Percentiles rank a stretch among this genome's conserved stretches.
Evolutionary conservation across 164 flowering plant species (phyloP).

Genomic region (Kingdonia uniflora): DNA sequence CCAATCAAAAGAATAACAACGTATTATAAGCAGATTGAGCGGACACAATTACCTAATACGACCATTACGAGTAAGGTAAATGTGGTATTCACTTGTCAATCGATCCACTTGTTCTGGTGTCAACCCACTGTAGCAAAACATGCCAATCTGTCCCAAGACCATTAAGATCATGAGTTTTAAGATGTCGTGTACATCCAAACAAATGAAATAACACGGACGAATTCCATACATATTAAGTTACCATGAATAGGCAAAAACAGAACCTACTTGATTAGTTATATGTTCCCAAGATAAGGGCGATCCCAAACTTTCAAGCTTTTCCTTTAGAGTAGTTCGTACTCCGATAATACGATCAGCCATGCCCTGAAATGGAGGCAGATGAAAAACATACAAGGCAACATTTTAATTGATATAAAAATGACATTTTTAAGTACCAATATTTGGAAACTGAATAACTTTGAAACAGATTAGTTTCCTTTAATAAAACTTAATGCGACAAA

Average conservation of each 20-base stretch:
- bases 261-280: slow-evolving; percentile 72
- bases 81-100: slow-evolving; percentile 71
- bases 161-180: neutral
- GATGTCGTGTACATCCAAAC: no score
- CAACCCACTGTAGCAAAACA: slow-evolving; percentile 96
- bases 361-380: slow-evolving; percentile 28
- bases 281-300: slow-evolving; percentile 92
- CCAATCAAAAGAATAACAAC: neutral
- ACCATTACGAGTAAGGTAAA: slow-evolving; percentile 94
- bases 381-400: neutral
- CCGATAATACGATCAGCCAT: slow-evolving; percentile 97
- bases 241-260: no score
- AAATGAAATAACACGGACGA: neutral
- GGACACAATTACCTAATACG: slow-evolving; percentile 61
- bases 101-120: slow-evolving; percentile 93
- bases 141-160: slow-evolving; percentile 58
- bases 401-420: no score
- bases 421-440: no score
- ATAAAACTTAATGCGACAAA: no score
- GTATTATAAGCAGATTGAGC: neutral
- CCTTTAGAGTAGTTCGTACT: slow-evolving; percentile 68
- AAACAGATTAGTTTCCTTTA: no score
- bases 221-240: no score
- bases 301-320: slow-evolving; percentile 72
- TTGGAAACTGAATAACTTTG: no score